phyloP scores from a whole-genome alignment of 768 basidiomycete genomes.

The Pisolithus microcarpus region DNA sequence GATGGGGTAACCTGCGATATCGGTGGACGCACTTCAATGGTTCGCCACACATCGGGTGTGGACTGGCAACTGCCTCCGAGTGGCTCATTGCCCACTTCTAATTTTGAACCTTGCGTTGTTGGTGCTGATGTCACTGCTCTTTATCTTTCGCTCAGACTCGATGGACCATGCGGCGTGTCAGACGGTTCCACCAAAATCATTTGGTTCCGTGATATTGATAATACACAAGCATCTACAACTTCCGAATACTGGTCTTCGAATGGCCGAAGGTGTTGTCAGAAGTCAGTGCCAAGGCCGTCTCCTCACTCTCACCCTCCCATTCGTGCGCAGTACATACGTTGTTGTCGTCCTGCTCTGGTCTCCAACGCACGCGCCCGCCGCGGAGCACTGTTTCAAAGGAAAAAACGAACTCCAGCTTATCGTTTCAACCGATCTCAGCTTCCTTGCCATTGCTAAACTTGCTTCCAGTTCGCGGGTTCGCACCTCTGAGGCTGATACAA shows the following conservation, averaged over 20 bases:
- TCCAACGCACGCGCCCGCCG: slow-evolving; percentile 11
- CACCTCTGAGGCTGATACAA: slow-evolving; percentile 22
- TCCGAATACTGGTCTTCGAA: background rate
- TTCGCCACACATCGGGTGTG: slow-evolving; percentile 3
- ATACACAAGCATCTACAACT: background rate
- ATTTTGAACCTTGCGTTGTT: background rate
- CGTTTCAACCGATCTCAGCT: slow-evolving; percentile 36
- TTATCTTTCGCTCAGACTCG: background rate
- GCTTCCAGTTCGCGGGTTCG: slow-evolving; percentile 42
- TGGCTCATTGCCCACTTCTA: slow-evolving; percentile 11
- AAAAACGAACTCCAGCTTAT: slow-evolving; percentile 53
- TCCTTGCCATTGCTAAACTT: slow-evolving; percentile 37
- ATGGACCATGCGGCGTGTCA: too few relatives aligned
- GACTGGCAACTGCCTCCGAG: slow-evolving; percentile 12
- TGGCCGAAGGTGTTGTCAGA: background rate
- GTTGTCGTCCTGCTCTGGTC: slow-evolving; percentile 28
- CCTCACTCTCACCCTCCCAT: slow-evolving; percentile 37
- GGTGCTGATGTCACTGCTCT: background rate
- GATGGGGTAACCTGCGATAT: background rate
- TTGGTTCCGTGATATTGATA: background rate
- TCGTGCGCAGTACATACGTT: slow-evolving; percentile 34
- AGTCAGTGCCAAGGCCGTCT: slow-evolving; percentile 33
- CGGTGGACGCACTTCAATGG: slow-evolving; percentile 2
- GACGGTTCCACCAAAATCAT: background rate
- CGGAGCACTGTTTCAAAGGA: slow-evolving; percentile 11